Evolutionary conservation across 768 basidiomycete genomes (phyloP).

Genomic region (Trametes coccinea): DNA sequence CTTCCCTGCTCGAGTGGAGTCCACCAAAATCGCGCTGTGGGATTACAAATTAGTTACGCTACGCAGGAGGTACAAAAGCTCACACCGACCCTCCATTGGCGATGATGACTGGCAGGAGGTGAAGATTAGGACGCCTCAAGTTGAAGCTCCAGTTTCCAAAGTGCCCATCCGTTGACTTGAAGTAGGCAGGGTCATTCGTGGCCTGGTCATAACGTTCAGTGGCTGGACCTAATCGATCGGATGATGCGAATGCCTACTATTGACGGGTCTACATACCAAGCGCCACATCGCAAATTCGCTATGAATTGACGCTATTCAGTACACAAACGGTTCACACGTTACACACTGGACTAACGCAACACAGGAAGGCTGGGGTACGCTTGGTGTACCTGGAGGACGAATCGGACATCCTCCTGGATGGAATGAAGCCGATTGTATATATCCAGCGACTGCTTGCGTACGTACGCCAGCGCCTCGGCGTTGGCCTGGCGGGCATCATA

Average conservation of each 20-base stretch:
- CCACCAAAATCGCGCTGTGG: conserved; percentile 76
- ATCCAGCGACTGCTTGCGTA: conserved; percentile 72
- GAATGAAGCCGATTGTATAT: conserved; percentile 89
- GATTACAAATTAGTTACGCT: not conserved
- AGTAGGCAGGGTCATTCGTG: conserved; percentile 60
- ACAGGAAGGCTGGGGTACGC: conserved; percentile 54
- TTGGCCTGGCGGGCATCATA: conserved; percentile 12
- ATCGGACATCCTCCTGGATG: conserved; percentile 72
- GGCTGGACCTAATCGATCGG: conserved; percentile 23
- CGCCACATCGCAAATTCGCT: conserved; percentile 94
- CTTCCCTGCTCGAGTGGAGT: conserved; percentile 92
- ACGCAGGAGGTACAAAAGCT: not conserved
- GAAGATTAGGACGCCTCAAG: conserved; percentile 80
- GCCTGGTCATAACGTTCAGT: conserved; percentile 21
- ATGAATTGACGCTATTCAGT: not conserved
- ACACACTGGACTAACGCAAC: conserved; percentile 46
- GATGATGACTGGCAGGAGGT: conserved; percentile 61
- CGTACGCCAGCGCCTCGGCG: conserved; percentile 42
- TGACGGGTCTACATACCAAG: conserved; percentile 84
- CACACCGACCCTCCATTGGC: conserved; percentile 58
- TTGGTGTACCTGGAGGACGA: conserved; percentile 57
- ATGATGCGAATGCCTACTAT: conserved; percentile 44
- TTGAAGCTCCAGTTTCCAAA: conserved; percentile 84
- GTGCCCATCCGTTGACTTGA: conserved; percentile 92
- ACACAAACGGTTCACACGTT: not conserved